Conservation (phyloP, 75 land plant species). For the Pseudotsuga menziesii region DNA sequence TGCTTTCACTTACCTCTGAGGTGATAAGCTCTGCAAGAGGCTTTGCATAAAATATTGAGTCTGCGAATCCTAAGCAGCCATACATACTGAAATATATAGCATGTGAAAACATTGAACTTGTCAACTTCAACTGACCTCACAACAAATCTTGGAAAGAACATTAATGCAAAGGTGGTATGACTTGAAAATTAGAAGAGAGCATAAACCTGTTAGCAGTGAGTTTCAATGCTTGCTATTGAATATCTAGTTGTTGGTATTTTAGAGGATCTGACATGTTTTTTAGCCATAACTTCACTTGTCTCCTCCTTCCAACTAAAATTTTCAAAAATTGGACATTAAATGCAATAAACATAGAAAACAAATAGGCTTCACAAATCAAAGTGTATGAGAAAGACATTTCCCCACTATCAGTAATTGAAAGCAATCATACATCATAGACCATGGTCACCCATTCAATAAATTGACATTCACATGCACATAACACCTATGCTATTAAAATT, state of each 20-base stretch:
- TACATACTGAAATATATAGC: constrained; percentile 65
- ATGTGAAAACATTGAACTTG: neutral
- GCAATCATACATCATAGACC: neutral
- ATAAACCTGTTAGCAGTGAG: constrained; percentile 96
- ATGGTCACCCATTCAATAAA: neutral
- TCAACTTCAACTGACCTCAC: neutral
- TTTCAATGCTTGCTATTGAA: constrained; percentile 94
- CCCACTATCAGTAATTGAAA: neutral
- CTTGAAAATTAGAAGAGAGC: neutral
- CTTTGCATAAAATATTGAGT: constrained; percentile 97
- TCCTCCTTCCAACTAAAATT: constrained; percentile 80
- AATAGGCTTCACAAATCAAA: neutral
- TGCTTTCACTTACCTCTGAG: constrained; percentile 51
- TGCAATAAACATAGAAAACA: neutral
- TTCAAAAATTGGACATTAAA: constrained; percentile 57
- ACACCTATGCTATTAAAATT: neutral
- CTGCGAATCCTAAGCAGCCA: constrained; percentile 93
- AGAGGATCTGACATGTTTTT: constrained; percentile 66
- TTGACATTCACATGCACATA: neutral
- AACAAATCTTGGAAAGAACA: neutral
- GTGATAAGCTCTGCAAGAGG: constrained; percentile 96
- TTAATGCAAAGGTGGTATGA: neutral
- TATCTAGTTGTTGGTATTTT: constrained; percentile 87
- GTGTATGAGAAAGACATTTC: neutral
- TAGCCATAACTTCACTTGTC: constrained; percentile 68